Evolutionary conservation across 2,329 filamentous ascomycete species (phyloP), one percentile per base, ranked within the genome.

Genomic region (Aspergillaceae sp.): DNA sequence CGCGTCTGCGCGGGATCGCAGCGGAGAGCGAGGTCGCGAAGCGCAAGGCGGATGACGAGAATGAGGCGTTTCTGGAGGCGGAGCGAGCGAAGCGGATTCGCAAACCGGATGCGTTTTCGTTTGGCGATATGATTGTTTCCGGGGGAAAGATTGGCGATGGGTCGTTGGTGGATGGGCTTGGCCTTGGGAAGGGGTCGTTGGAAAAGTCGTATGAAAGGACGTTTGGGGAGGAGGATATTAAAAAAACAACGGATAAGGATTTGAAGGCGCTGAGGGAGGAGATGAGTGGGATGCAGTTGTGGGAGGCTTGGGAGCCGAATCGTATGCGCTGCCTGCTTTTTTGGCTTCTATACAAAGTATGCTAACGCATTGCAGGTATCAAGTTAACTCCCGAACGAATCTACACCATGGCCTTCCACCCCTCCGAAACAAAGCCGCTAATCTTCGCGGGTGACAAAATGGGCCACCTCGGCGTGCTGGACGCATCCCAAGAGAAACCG

Each of bases 391-490:
- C 89, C 0, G 88, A 95, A 55, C 74, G 91, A 44, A 78, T 94
- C 9, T 98, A 97, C 60, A 78, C 86, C 0, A 80, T 97, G 57
- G 82, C 84, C 0, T 91, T 98, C 56, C 92, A 98, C 58, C 92
- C 92, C 0, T 90, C 83, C 0, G 75, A 82, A 48, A 82, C 90
- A 2, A 97, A 97, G 58, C 82, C 90, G 0, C 74, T 98, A 2
- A 77, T 97, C 1, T 94, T 98, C 61, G 91, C 91, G 0, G 91
- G 91, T 7, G 92, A 98, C 59, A 98, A 98, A 63, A 78, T 94
- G 53, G 91, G 92, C 1, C 86, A 88, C 27, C 75, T 97, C 48
- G 92, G 92, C 0, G 80, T 98, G 1, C 91, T 96, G 45, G 91
- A 98, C 61, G 89, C 84, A 1, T 62, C 2, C 60, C 76, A 41